Evolutionary conservation across 768 basidiomycete genomes (phyloP), one percentile per base, ranked within the genome.

Genomic region (Fomitopsis pulvina): DNA sequence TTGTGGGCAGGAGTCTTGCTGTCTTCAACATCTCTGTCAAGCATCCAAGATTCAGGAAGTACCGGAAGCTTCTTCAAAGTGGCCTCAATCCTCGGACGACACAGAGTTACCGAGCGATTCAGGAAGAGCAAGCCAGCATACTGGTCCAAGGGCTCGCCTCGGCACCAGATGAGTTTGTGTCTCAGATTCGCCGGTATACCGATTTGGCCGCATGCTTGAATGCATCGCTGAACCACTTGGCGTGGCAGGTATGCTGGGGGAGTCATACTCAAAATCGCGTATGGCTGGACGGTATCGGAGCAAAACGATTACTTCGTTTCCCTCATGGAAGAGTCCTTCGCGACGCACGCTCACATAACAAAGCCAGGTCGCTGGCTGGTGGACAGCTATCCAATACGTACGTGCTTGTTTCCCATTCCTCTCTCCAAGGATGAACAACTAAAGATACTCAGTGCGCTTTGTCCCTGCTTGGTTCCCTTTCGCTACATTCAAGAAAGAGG

Each of bases 391-490:
- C 62, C 60, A 11, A 51, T 50, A 18, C 39, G 70, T 70, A 22
- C 10, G 41, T 55, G 14, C 14, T 45, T 59, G 41, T 50, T 25
- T 16, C 18, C 30, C 7, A 16, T n/a, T 18, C 6, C 40, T 27
- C n/a, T 14, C 22, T 25, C 11, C 12, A 16, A 18, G 41, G 14
- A 26, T n/a, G 6, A 27, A n/a, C 25, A 32, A 50, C 37, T 20
- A 7, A 27, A 26, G 11, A 24, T 12, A 28, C 34, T 6, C 39
- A 71, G 67, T 73, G 25, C 60, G 57, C 25, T 54, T 65, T 29
- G 52, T 73, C 14, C 72, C 72, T 3, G 34, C 63, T 2, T 74
- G 72, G 72, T 55, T 70, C 41, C 72, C 73, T 0, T 70, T 72
- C 10, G 63, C 65, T 9, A 60, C 60, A 0, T 69, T 69, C 34